Base-by-base conservation (phyloP, 2,329 filamentous ascomycete species). In the Orbilia javanica region DNA sequence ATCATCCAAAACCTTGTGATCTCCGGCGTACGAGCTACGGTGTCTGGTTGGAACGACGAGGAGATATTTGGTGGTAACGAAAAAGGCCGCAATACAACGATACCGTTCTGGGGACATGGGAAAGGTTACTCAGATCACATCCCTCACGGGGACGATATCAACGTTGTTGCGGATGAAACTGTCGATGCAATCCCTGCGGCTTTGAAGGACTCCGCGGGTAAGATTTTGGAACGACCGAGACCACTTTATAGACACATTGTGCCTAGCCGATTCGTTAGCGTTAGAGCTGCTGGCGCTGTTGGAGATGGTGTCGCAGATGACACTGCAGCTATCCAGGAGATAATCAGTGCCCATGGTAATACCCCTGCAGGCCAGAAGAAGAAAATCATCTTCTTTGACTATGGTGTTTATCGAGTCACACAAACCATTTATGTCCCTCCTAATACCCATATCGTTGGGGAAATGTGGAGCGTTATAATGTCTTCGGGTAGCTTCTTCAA, bases 281-380 rank as follows among this genome's bases (percentile, higher is more conserved):
- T 74, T 13, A 95, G 95, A 74, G 94, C 94, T 82, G 92, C 90
- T 85, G 96, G 96, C 82, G 94, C 94, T 82, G 92, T 90, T 85
- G 96, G 96, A 82, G 95, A 99, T 82, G 96, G 95, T 65, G 84
- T 84, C 29, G 93, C 93, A 0, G 96, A 98, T 81, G 96, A 98
- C 82, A 97, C 95, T 15, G 89, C 87, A 3, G 92, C 91, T 13
- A 91, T 99, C 82, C 94, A 97, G 84, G 88, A 88, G 70, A 87
- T 94, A 63, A 27, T 99, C 80, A 86, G 96, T 84, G 39, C 25
- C 7, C 88, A 85, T 73, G 89, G 89, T 44, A 87, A 87, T 13
- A 83, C 88, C 0, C 89, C 89, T 88, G 92, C 90, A 0, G 87
- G 89, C 71, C 91, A 92, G 0, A 84, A 73, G 81, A 84, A 84